Base-by-base conservation (phyloP, 768 basidiomycete genomes). In the Mycena rebaudengoi region DNA sequence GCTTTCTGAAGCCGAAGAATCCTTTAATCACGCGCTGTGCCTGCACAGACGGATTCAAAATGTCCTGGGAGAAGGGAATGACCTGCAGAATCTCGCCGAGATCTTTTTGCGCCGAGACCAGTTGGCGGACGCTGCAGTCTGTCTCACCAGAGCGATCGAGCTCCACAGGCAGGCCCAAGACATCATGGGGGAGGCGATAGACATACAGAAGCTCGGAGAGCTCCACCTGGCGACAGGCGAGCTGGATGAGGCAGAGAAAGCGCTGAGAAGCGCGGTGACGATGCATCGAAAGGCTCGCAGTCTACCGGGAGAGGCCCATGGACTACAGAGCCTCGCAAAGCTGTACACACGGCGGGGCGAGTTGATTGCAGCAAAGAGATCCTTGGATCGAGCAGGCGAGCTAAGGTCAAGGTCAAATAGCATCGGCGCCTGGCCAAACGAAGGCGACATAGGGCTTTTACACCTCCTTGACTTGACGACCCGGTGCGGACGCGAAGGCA, bases 31-130 rank as follows among this genome's bases (percentile, higher is more conserved):
- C 18, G 65, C 71, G 4, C 32, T 67, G 35, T 48, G 58, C 32
- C 63, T 72, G 5, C 63, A 72, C 40, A 39, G 51, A 37, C 69
- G 65, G 50, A 64, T 41, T 1, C 69, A 67, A 30, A 55, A 69
- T 44, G 64, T 69, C 3, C 46, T 62, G 4, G 69, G 69, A 11
- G 62, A 61, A 5, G 70, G 64, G 5, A 66, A 70, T 23, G 51
- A 32, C 30, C 37, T 71, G 53, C 62, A 65, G 16, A 64, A 28
- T 37, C 62, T 68, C 8, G 71, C 65, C 16, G 52, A 54, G 14
- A 13, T 69, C 23, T 65, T 64, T 44, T 43, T 56, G 46, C 57
- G 62, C 35, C 59, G 44, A 8, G 55, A 64, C 45, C 50, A 60
- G 54, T 35, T 62, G 28, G 49, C 40, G 5, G 62, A 72, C 23